phyloP scores from a whole-genome alignment of 176 grass and related monocot species.

The Carex cristatella region DNA sequence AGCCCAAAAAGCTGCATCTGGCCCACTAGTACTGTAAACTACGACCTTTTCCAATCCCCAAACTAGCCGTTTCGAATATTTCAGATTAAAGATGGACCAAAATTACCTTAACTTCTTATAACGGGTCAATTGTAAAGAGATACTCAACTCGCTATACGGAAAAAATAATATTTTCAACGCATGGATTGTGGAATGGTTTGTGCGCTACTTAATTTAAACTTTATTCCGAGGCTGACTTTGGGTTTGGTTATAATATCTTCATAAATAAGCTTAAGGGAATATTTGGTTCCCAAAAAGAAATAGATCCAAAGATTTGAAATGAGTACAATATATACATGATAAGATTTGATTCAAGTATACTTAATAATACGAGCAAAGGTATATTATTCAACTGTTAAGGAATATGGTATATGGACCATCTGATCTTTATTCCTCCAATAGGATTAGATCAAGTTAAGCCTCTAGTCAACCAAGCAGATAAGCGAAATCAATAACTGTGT shows the following conservation, averaged over 20 bases:
- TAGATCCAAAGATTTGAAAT: not conserved
- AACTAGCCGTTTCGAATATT: not conserved
- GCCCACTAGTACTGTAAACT: slow-evolving; percentile 4
- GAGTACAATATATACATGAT: not conserved
- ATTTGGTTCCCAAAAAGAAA: slow-evolving; percentile 8
- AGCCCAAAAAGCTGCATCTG: not conserved
- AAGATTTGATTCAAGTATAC: not conserved
- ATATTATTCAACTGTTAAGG: not conserved
- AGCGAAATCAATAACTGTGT: not conserved
- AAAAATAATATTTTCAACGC: not conserved
- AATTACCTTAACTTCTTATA: not conserved
- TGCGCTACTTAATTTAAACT: not conserved
- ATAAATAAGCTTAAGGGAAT: not conserved
- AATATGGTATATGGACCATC: not conserved
- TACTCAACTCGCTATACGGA: not conserved
- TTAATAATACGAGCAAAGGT: not conserved
- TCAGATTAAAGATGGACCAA: not conserved
- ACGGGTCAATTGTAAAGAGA: not conserved
- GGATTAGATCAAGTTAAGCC: not conserved
- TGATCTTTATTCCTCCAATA: slow-evolving; percentile 15
- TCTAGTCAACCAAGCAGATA: slow-evolving; percentile 16
- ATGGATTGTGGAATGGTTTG: not conserved
- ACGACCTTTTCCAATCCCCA: slow-evolving; percentile 9
- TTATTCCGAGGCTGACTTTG: slow-evolving; percentile 18
- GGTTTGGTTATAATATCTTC: slow-evolving; percentile 12